These are phyloP conservation scores for Pseudocercospora fijiensis DNA, from an alignment of 2,329 filamentous ascomycete species.

Conservation along the genomic window DNA sequence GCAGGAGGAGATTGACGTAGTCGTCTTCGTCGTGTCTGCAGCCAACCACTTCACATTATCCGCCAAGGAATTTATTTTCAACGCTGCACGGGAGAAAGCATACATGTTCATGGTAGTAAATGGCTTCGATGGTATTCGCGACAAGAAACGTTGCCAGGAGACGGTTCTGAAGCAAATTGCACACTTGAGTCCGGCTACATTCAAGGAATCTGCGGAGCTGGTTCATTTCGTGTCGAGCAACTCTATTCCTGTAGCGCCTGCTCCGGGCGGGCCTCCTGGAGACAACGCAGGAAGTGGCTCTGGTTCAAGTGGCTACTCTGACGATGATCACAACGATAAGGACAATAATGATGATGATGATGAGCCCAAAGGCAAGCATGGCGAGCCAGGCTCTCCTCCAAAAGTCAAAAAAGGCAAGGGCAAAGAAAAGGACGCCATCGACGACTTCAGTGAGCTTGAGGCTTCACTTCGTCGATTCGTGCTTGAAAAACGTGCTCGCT, in stretches of 20 bases:
- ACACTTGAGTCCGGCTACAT: constrained; percentile 84
- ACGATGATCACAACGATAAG: constrained; percentile 37
- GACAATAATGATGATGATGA: constrained; percentile 51
- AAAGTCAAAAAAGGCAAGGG: constrained; percentile 71
- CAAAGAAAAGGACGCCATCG: constrained; percentile 71
- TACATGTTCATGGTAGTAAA: constrained; percentile 99
- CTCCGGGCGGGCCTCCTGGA: constrained; percentile 57
- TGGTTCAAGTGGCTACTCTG: constrained; percentile 38
- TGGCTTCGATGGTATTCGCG: constrained; percentile 88
- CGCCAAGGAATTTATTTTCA: constrained; percentile 96
- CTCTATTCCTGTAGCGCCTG: constrained; percentile 73
- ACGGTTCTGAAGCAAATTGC: constrained; percentile 89
- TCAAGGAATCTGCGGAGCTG: constrained; percentile 86
- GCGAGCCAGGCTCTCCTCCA: constrained; percentile 44
- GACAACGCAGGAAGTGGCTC: constrained; percentile 36
- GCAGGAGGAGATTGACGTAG: constrained; percentile 97
- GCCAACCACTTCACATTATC: constrained; percentile 97
- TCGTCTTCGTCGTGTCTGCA: constrained; percentile 96
- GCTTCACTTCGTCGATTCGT: constrained; percentile 88
- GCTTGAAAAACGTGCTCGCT: constrained; percentile 89
- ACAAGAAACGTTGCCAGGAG: constrained; percentile 87
- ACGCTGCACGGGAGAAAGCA: constrained; percentile 92
- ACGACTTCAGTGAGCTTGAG: constrained; percentile 88
- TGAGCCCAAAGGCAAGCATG: constrained; percentile 55
- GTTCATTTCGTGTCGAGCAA: constrained; percentile 99